Evolutionary conservation across 2,329 filamentous ascomycete species (phyloP).

Genomic region (Diplodia seriata): DNA sequence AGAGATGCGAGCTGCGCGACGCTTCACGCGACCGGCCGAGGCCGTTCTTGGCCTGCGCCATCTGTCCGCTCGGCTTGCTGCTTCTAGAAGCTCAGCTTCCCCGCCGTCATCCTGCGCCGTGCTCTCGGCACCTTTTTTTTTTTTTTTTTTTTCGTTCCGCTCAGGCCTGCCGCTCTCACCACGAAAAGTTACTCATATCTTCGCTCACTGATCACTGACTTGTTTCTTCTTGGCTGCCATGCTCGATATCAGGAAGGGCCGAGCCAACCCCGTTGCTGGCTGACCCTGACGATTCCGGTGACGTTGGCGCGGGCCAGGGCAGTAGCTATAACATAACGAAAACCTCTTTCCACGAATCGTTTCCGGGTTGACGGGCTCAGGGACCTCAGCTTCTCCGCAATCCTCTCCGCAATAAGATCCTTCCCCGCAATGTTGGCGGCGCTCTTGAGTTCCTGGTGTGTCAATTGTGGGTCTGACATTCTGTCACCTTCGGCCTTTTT

Average conservation of each 20-base stretch:
- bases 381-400: slow-evolving; percentile 22
- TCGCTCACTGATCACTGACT: not conserved
- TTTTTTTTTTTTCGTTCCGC: not conserved
- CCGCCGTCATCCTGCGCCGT: slow-evolving; percentile 7
- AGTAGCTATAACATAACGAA: slow-evolving; percentile 30
- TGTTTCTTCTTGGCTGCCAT: not conserved
- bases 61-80: not conserved
- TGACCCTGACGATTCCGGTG: not conserved
- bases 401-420: slow-evolving; percentile 13
- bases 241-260: not conserved
- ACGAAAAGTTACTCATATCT: not conserved
- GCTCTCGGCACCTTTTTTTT: slow-evolving; percentile 3
- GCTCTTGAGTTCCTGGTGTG: not conserved
- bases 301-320: slow-evolving; percentile 13
- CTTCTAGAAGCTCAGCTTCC: slow-evolving; percentile 17
- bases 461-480: slow-evolving; percentile 7
- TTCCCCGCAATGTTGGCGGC: slow-evolving; percentile 19
- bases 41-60: not conserved
- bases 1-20: slow-evolving; percentile 8
- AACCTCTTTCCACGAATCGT: slow-evolving; percentile 22
- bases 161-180: not conserved
- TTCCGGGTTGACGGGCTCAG: slow-evolving; percentile 9
- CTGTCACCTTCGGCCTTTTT: not conserved
- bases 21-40: slow-evolving; percentile 2
- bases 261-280: not conserved